Evolutionary conservation across 345 rosid genomes (phyloP), one percentile per base, ranked within the genome.

Genomic region (Eutrema yunnanense): DNA sequence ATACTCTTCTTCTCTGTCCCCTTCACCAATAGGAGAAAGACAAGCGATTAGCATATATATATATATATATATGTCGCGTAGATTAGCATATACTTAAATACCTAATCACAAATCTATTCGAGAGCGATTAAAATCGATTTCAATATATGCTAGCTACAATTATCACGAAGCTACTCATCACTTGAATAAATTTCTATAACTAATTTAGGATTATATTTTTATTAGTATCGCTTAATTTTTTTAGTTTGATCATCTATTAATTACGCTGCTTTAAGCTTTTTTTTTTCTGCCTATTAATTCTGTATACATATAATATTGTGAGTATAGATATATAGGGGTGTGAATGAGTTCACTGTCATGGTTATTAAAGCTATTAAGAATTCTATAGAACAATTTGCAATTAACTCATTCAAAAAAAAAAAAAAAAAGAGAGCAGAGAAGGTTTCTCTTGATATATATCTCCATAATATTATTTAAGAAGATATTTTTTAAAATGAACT

Each of bases 11-110:
- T 37, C 65, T 73, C 8, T 55, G 47, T 55, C 63, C 16, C 67
- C 51, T 65, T 41, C 44, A 26, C 73, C 78, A 62, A 67, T 67
- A 38, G 30, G 51, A 54, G 74, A 44, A 44, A 61, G 57, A 62
- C 64, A 68, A 34, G 16, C 9, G 16, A 62, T 48, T 8, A 33
- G 9, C n/a, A 26, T n/a, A 29, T 54, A 57, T 57, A 48, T 64
- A 29, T 6, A 36, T 36, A 36, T 36, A 34, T 34, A 5, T 34
- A 34, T 34, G 8, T 43, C 2, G 38, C 4, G 36, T 19, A 53
- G 6, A 63, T 33, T 63, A 44, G 63, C 37, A 11, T 54, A 65
- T 57, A 48, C 56, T 32, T 72, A 40, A 66, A 9, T 14, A 16
- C 16, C 16, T 16, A 16, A 16, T 16, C 16, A 16, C 16, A 16